phyloP scores from a whole-genome alignment of 345 rosid species.

The Triadica sebifera region DNA sequence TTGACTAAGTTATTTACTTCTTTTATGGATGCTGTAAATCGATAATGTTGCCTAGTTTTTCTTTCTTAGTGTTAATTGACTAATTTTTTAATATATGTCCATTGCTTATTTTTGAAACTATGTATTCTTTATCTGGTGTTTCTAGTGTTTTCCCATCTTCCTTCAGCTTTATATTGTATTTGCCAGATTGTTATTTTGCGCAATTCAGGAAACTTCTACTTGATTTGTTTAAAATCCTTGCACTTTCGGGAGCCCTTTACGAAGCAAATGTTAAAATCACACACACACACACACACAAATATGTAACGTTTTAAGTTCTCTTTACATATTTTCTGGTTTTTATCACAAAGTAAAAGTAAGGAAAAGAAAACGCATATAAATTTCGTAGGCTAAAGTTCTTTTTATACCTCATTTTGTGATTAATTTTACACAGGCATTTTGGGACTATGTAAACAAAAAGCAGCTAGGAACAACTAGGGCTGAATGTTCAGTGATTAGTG shows the following conservation, averaged over 20 bases:
- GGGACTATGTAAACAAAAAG: slow-evolving; percentile 71
- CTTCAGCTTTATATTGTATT: background rate
- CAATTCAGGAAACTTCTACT: background rate
- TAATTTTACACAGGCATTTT: slow-evolving; percentile 57
- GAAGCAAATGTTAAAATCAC: background rate
- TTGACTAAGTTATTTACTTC: background rate
- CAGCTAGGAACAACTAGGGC: slow-evolving; percentile 76
- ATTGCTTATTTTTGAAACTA: no score
- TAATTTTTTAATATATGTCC: background rate
- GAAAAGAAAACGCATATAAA: no score
- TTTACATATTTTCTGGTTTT: no score
- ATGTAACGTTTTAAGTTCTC: no score
- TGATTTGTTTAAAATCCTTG: background rate
- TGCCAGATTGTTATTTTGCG: background rate
- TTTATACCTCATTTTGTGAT: background rate
- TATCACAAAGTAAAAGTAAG: background rate
- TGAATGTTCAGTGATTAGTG: slow-evolving; percentile 83
- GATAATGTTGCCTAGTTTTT: background rate
- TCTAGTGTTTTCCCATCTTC: background rate
- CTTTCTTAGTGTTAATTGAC: background rate
- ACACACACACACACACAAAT: no score
- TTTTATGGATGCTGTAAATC: background rate
- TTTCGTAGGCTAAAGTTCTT: background rate
- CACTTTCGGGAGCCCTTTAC: background rate
- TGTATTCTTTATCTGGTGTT: background rate